Evolutionary conservation across 345 rosid genomes (phyloP).

Genomic region (Streptanthus diversifolius): DNA sequence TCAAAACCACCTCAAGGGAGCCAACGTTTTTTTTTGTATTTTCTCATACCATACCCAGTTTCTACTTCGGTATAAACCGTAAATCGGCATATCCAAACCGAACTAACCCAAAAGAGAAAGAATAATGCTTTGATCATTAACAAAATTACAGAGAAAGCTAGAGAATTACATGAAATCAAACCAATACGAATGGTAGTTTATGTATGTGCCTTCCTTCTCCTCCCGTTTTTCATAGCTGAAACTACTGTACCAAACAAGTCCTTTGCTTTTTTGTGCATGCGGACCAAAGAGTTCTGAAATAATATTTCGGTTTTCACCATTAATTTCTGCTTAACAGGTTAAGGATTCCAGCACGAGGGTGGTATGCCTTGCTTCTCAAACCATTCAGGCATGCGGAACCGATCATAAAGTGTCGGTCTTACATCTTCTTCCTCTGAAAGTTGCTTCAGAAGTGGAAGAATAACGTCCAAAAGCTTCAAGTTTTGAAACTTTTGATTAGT

Average conservation of each 20-base stretch:
- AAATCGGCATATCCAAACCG: neutral
- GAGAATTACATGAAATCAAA: conserved; percentile 11
- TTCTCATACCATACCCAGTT: neutral
- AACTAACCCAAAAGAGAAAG: neutral
- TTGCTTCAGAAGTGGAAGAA: conserved; percentile 87
- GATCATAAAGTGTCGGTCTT: conserved; percentile 63
- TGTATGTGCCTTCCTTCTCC: conserved; percentile 26
- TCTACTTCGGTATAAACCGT: neutral
- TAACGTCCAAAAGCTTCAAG: conserved; percentile 78
- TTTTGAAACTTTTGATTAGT: neutral
- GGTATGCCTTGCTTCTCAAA: conserved; percentile 94
- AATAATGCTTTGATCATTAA: conserved; percentile 19
- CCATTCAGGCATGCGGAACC: conserved; percentile 95
- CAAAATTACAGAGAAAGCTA: conserved; percentile 34
- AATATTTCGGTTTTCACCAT: neutral
- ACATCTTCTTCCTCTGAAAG: conserved; percentile 84
- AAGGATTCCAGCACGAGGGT: conserved; percentile 44
- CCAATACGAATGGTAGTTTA: conserved; percentile 33
- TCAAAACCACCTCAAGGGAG: neutral
- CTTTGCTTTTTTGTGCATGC: neutral
- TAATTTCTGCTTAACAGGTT: conserved; percentile 7
- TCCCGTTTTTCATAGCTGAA: conserved; percentile 9
- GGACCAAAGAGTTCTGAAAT: neutral
- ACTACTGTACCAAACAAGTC: conserved; percentile 26
- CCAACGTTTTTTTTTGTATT: neutral